These are phyloP conservation scores for Talaromyces albobiverticillius DNA, from an alignment of 2,329 filamentous ascomycete species.

Conservation along the genomic window DNA sequence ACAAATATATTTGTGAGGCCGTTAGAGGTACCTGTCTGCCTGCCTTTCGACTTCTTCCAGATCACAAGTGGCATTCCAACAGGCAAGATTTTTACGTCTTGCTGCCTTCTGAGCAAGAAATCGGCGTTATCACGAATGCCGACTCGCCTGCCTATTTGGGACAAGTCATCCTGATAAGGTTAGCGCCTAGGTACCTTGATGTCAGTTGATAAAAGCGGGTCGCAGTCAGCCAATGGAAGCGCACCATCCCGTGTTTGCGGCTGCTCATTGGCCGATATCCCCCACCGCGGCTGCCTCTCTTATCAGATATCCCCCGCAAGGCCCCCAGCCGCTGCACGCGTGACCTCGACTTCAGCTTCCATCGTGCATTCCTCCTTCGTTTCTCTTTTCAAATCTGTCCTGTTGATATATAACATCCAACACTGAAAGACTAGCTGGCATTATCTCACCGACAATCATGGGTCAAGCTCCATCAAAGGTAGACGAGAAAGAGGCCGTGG, in stretches of 20 bases:
- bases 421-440: background rate
- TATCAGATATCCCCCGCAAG: background rate
- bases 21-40: no score
- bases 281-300: background rate
- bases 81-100: no score
- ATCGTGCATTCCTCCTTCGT: background rate
- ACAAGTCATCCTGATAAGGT: background rate
- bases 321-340: background rate
- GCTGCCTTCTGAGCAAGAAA: no score
- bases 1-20: no score
- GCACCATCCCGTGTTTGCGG: background rate
- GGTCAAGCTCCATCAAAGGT: constrained; percentile 11
- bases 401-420: background rate
- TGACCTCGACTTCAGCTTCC: background rate
- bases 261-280: background rate
- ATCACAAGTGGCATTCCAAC: no score
- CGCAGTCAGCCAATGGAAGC: background rate
- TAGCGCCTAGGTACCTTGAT: background rate
- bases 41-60: no score
- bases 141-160: background rate
- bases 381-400: background rate
- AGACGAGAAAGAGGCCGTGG: constrained; percentile 11
- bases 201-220: background rate
- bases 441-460: background rate
- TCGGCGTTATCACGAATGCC: background rate